Conservation (phyloP, 2,329 filamentous ascomycete genomes). For the Paecilomyces variotii region DNA sequence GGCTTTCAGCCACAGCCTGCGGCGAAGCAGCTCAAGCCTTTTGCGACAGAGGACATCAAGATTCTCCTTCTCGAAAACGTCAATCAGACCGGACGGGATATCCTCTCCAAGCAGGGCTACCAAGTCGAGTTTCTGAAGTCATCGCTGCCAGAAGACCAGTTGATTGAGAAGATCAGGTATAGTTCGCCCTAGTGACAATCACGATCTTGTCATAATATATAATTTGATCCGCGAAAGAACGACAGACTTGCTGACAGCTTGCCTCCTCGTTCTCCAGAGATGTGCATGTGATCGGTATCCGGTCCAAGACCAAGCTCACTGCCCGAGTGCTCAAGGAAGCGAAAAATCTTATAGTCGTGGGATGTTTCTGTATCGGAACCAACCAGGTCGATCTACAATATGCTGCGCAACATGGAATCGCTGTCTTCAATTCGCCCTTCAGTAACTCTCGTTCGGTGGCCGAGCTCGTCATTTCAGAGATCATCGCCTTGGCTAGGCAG, state of each 20-base stretch:
- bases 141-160: constrained; percentile 81
- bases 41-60: constrained; percentile 92
- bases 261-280: constrained; percentile 48
- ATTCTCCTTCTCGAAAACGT: constrained; percentile 94
- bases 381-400: constrained; percentile 46
- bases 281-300: constrained; percentile 94
- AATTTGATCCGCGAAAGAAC: too few species aligned
- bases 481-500: constrained; percentile 86
- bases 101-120: constrained; percentile 79
- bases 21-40: constrained; percentile 80
- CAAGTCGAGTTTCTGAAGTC: constrained; percentile 89
- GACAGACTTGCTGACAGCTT: neutral
- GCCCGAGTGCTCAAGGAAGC: constrained; percentile 77
- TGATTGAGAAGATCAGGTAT: constrained; percentile 93
- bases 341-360: constrained; percentile 89
- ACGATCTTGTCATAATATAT: too few species aligned
- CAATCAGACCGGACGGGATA: constrained; percentile 79
- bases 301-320: constrained; percentile 93
- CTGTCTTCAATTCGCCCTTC: constrained; percentile 98
- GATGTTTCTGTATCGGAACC: constrained; percentile 98
- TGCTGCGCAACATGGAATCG: constrained; percentile 57
- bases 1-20: constrained; percentile 65
- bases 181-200: constrained; percentile 15
- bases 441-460: constrained; percentile 96
- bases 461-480: constrained; percentile 89